Percentiles rank a stretch among this genome's conserved stretches.
phyloP scores from a whole-genome alignment of 176 grass and related monocot species.

The Elaeis guineensis region DNA sequence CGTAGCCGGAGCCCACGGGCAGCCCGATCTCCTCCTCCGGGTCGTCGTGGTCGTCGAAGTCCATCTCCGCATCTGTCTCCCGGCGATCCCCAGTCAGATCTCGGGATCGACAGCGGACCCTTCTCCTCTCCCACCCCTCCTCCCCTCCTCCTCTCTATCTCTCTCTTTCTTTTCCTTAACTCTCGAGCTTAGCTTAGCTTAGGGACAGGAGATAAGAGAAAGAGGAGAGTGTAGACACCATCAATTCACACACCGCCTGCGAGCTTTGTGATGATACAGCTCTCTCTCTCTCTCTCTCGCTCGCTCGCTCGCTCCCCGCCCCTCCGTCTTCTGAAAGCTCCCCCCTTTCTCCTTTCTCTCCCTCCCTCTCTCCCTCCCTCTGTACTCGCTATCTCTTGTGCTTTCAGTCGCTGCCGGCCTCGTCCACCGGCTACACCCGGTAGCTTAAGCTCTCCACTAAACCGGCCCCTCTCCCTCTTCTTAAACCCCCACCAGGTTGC shows the following conservation, averaged over 20 bases:
- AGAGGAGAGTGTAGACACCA: no score
- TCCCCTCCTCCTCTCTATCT: slow-evolving; percentile 8
- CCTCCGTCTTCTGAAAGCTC: neutral
- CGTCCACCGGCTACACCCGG: slow-evolving; percentile 4
- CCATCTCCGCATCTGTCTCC: slow-evolving; percentile 27
- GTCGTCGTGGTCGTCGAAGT: slow-evolving; percentile 55
- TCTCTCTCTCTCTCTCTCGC: no score
- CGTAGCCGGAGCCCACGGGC: slow-evolving; percentile 55
- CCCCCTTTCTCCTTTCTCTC: neutral
- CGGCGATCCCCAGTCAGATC: slow-evolving; percentile 3
- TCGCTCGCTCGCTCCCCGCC: no score
- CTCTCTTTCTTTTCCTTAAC: neutral
- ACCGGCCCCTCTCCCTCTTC: neutral
- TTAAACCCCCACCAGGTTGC: neutral
- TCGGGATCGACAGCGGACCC: neutral
- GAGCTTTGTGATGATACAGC: no score
- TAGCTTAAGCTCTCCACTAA: neutral
- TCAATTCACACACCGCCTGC: no score
- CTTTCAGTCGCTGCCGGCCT: neutral
- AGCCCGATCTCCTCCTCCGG: slow-evolving; percentile 36
- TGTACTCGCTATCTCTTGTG: neutral
- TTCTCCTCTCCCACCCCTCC: neutral
- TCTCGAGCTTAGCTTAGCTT: neutral
- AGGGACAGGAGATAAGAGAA: no score
- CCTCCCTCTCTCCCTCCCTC: slow-evolving; percentile 3